These are phyloP conservation scores for Astraeus odoratus DNA, from an alignment of 768 basidiomycete genomes.

Conservation along the genomic window DNA sequence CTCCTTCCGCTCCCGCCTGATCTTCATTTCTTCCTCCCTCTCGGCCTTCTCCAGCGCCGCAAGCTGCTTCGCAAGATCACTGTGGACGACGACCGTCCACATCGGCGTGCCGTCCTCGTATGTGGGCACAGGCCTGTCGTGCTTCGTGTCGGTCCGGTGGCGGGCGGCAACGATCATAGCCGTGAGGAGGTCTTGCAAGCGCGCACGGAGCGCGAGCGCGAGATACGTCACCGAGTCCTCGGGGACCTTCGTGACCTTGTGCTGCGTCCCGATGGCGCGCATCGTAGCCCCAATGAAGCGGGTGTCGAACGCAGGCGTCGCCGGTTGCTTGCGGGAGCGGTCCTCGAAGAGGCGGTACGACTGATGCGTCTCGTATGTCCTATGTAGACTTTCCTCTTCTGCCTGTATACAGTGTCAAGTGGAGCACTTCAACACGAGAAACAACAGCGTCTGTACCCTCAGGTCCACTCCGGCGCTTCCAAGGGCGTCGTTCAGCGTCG, in stretches of 20 bases:
- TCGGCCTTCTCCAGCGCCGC: conserved; percentile 70
- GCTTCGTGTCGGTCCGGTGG: conserved; percentile 67
- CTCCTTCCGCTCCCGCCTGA: conserved; percentile 74
- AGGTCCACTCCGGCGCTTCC: conserved; percentile 86
- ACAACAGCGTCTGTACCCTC: conserved; percentile 38
- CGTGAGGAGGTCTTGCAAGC: conserved; percentile 62
- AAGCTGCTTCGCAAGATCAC: conserved; percentile 75
- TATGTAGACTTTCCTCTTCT: conserved; percentile 77
- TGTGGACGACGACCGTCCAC: conserved; percentile 76
- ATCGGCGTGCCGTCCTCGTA: conserved; percentile 68
- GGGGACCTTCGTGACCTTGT: conserved; percentile 61
- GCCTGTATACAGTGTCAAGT: conserved; percentile 43
- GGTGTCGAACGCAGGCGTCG: conserved; percentile 62
- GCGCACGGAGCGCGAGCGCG: conserved; percentile 68
- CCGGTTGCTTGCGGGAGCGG: conserved; percentile 70
- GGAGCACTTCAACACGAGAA: neutral
- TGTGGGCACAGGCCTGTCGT: conserved; percentile 55
- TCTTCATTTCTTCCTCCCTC: conserved; percentile 73
- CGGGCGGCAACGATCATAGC: conserved; percentile 61
- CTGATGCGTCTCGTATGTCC: conserved; percentile 54
- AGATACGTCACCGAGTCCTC: conserved; percentile 74
- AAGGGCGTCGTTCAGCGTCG: conserved; percentile 76
- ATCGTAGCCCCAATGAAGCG: conserved; percentile 60
- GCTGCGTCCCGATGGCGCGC: conserved; percentile 56
- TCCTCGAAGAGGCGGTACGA: conserved; percentile 67